Percentiles rank a stretch among this genome's conserved stretches.
Evolutionary conservation across 352 stramenopile species (phyloP).

Genomic region (Pythium guiyangense): DNA sequence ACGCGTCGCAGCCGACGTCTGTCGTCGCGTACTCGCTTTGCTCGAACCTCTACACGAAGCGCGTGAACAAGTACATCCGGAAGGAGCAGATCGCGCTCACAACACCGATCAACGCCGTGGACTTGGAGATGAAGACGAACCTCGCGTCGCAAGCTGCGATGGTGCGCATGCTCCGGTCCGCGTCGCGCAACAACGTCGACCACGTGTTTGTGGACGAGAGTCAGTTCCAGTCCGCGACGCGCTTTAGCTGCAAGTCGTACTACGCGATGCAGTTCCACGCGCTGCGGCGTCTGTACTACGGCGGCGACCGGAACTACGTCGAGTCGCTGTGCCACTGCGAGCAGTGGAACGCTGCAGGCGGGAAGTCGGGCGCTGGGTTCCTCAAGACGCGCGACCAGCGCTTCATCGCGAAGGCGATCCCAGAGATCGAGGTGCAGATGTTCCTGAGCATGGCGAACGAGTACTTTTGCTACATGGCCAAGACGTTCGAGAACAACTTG

Average conservation of each 20-base stretch:
- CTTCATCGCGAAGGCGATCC: slow-evolving; percentile 86
- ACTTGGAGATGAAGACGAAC: slow-evolving; percentile 17
- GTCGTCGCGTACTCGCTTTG: slow-evolving; percentile 84
- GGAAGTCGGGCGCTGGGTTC: slow-evolving; percentile 83
- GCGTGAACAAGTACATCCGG: slow-evolving; percentile 68
- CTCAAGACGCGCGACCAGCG: slow-evolving; percentile 84
- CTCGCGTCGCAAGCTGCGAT: slow-evolving; percentile 23
- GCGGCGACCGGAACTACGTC: slow-evolving; percentile 81
- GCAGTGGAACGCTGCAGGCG: slow-evolving; percentile 79
- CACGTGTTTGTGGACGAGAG: slow-evolving; percentile 85
- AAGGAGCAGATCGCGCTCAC: slow-evolving; percentile 38
- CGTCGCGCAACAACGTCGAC: slow-evolving; percentile 76
- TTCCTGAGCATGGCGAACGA: slow-evolving; percentile 88
- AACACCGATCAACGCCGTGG: slow-evolving; percentile 26
- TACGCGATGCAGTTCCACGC: slow-evolving; percentile 89
- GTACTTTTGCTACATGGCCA: slow-evolving; percentile 89
- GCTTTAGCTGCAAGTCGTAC: slow-evolving; percentile 87
- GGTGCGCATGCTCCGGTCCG: slow-evolving; percentile 62
- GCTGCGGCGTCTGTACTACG: slow-evolving; percentile 77
- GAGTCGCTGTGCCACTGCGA: slow-evolving; percentile 86
- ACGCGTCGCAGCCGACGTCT: slow-evolving; percentile 75
- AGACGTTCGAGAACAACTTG: slow-evolving; percentile 81
- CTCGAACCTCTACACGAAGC: slow-evolving; percentile 76
- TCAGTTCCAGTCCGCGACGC: slow-evolving; percentile 74
- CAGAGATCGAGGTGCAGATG: slow-evolving; percentile 85